phyloP scores from a whole-genome alignment of 441 rosid genomes.

The Isatis lusitanica region DNA sequence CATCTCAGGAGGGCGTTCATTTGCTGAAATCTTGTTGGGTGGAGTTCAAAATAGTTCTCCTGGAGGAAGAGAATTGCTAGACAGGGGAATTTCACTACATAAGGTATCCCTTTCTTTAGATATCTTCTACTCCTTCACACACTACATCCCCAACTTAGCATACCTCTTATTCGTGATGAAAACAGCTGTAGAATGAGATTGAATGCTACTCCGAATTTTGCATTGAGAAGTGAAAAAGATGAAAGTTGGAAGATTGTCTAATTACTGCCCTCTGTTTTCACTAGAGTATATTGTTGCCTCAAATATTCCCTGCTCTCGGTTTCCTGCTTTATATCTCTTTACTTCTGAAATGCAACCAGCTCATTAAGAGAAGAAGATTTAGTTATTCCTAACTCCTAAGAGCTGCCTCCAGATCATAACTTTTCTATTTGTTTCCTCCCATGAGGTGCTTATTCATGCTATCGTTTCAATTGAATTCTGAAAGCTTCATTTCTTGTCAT shows the following conservation, averaged over 20 bases:
- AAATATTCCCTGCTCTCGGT: background rate
- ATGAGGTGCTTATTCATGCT: slow-evolving; percentile 7
- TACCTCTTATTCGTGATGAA: slow-evolving; percentile 18
- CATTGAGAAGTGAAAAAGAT: slow-evolving; percentile 4
- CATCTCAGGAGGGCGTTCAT: slow-evolving; percentile 89
- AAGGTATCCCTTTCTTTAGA: slow-evolving; percentile 48
- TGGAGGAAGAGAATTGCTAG: slow-evolving; percentile 45
- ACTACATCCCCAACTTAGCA: slow-evolving; percentile 13
- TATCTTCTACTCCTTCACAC: slow-evolving; percentile 21
- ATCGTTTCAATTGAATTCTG: slow-evolving; percentile 11
- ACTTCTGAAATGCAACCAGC: background rate
- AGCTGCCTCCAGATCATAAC: background rate
- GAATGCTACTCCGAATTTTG: background rate
- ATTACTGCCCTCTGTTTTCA: background rate
- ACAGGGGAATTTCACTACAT: slow-evolving; percentile 71
- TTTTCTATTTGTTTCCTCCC: slow-evolving; percentile 2
- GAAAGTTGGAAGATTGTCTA: slow-evolving; percentile 1
- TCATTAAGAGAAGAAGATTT: background rate
- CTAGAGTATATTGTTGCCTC: background rate
- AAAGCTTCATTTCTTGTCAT: slow-evolving; percentile 32
- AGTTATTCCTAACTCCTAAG: too few species aligned
- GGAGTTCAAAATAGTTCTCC: slow-evolving; percentile 52
- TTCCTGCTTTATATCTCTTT: background rate
- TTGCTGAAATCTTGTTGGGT: slow-evolving; percentile 84
- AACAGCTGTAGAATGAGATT: slow-evolving; percentile 6